phyloP scores from a whole-genome alignment of 2,329 filamentous ascomycete genomes.

The Penicillium occitanis region DNA sequence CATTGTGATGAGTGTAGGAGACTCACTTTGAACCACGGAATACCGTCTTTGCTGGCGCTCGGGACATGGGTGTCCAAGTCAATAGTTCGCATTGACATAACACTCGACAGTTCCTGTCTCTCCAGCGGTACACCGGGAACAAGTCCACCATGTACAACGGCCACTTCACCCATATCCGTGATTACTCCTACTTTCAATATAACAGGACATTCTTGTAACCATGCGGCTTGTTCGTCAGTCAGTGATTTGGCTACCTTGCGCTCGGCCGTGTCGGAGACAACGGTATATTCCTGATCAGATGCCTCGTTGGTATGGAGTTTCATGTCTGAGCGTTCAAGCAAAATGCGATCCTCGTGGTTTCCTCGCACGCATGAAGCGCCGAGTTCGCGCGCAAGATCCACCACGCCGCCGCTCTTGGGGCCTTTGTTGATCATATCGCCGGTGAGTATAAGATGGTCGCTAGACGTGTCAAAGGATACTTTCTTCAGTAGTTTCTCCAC shows the following conservation, averaged over 20 bases:
- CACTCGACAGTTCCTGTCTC: conserved; percentile 71
- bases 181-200: conserved; percentile 71
- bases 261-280: conserved; percentile 37
- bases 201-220: conserved; percentile 71
- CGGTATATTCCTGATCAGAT: conserved; percentile 13
- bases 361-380: conserved; percentile 81
- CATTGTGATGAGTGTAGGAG: not conserved
- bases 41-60: conserved; percentile 52
- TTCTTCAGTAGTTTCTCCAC: conserved; percentile 64
- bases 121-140: conserved; percentile 71
- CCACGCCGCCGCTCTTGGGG: conserved; percentile 74
- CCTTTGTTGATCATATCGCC: conserved; percentile 86
- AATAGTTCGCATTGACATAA: conserved; percentile 91
- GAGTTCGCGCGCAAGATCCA: conserved; percentile 70
- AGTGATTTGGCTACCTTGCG: conserved; percentile 59
- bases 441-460: conserved; percentile 72
- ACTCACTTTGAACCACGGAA: conserved; percentile 64
- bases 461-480: conserved; percentile 59
- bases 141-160: conserved; percentile 82
- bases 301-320: conserved; percentile 29
- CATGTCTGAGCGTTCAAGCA: conserved; percentile 61
- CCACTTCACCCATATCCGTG: conserved; percentile 60
- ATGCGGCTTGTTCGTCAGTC: conserved; percentile 61
- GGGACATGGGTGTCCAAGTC: conserved; percentile 62
- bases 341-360: conserved; percentile 85